Conservation (phyloP, 257 asterid genomes). For the Cordia subcordata region DNA sequence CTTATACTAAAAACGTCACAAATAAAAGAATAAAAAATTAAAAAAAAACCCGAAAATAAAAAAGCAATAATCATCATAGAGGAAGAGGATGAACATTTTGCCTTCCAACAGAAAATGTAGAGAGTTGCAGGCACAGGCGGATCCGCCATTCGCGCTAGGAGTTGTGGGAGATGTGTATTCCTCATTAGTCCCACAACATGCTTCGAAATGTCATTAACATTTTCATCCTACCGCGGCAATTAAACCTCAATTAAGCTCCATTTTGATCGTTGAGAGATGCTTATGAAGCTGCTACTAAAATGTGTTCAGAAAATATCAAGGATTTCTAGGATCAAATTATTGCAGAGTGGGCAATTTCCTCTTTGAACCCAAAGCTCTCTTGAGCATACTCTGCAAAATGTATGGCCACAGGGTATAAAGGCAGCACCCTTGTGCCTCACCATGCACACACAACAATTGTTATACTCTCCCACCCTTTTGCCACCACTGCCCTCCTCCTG, state of each 20-base stretch:
- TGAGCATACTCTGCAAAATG: constrained; percentile 82
- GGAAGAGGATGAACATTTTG: not conserved
- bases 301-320: constrained; percentile 65
- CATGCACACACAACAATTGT: constrained; percentile 73
- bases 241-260: too few relatives aligned
- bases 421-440: constrained; percentile 86
- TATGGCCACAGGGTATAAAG: constrained; percentile 85
- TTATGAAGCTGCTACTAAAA: not conserved
- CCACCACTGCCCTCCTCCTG: constrained; percentile 20
- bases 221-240: too few relatives aligned
- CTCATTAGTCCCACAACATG: too few relatives aligned
- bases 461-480: constrained; percentile 15
- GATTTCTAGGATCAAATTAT: constrained; percentile 72
- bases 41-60: too few relatives aligned
- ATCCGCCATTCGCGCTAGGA: too few relatives aligned
- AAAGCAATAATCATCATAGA: not conserved
- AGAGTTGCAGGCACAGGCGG: too few relatives aligned
- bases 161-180: too few relatives aligned
- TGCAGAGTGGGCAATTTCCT: constrained; percentile 95
- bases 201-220: too few relatives aligned
- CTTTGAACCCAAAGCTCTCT: constrained; percentile 83
- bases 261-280: not conserved
- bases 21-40: too few relatives aligned
- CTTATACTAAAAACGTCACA: too few relatives aligned
- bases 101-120: not conserved